These are phyloP conservation scores for Penicillium sp. DNA, from an alignment of 2,329 filamentous ascomycete genomes.

Conservation along the genomic window DNA sequence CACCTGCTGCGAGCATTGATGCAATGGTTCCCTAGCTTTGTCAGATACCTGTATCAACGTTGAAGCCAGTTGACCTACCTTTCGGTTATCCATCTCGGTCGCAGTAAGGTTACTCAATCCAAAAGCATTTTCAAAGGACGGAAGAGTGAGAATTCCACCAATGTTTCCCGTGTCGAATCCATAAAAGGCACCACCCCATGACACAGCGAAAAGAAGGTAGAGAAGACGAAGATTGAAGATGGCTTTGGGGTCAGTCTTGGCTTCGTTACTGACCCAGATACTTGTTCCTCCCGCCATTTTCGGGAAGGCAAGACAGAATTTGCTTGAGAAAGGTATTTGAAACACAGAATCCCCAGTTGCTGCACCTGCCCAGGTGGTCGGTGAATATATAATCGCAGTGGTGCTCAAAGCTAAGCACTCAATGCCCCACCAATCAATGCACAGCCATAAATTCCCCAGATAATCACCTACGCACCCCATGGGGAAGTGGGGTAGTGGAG, in stretches of 20 bases:
- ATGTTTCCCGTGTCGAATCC: constrained; percentile 45
- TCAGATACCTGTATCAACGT: not conserved
- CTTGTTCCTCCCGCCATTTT: constrained; percentile 43
- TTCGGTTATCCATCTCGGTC: constrained; percentile 28
- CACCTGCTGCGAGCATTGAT: constrained; percentile 35
- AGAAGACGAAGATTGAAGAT: constrained; percentile 41
- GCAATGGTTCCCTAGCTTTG: constrained; percentile 16
- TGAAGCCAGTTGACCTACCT: constrained; percentile 4
- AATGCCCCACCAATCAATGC: not conserved
- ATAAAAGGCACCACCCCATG: constrained; percentile 42
- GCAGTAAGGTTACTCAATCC: constrained; percentile 32
- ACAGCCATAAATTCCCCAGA: not conserved
- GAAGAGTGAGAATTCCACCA: constrained; percentile 39
- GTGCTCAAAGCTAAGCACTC: not conserved
- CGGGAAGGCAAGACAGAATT: too few relatives aligned
- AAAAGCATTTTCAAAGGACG: constrained; percentile 39
- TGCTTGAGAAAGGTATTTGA: not conserved
- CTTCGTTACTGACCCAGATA: constrained; percentile 40
- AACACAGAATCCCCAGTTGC: not conserved
- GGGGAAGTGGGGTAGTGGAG: constrained; percentile 15
- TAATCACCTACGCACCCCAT: constrained; percentile 9
- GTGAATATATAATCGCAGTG: not conserved
- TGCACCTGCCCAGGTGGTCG: not conserved
- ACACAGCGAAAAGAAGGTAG: constrained; percentile 34
- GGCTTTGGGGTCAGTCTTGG: constrained; percentile 36